Percentiles rank a stretch among this genome's conserved stretches.
These are phyloP conservation scores for Wallemia hederae DNA, from an alignment of 1,284 basidiomycete genomes.

Conservation along the genomic window DNA sequence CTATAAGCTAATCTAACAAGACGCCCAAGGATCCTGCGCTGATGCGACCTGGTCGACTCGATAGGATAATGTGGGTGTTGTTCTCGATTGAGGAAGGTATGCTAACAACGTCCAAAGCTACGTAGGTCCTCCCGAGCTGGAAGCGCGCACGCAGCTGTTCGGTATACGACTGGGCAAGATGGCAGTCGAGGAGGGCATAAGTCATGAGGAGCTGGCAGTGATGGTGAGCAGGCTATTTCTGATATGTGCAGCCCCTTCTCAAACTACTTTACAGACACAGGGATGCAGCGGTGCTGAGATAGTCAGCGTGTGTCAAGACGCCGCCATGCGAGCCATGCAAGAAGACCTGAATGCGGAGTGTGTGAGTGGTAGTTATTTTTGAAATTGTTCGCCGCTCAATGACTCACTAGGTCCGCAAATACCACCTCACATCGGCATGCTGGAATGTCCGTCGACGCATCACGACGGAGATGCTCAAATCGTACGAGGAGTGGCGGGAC, in stretches of 20 bases:
- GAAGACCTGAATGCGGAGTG: slow-evolving; percentile 42
- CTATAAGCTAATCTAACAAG: background rate
- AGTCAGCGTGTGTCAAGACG: slow-evolving; percentile 75
- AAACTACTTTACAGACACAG: slow-evolving; percentile 30
- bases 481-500: slow-evolving; percentile 32
- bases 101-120: slow-evolving; percentile 18
- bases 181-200: slow-evolving; percentile 40
- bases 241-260: background rate
- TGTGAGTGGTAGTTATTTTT: slow-evolving; percentile 22
- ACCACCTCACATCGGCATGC: slow-evolving; percentile 49
- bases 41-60: slow-evolving; percentile 82
- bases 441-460: slow-evolving; percentile 46
- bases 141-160: slow-evolving; percentile 57
- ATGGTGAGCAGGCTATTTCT: slow-evolving; percentile 25
- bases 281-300: slow-evolving; percentile 95
- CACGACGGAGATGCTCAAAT: slow-evolving; percentile 44
- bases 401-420: slow-evolving; percentile 35
- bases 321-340: slow-evolving; percentile 70
- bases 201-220: slow-evolving; percentile 36
- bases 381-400: background rate
- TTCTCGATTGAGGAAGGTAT: too few species aligned
- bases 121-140: slow-evolving; percentile 62
- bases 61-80: slow-evolving; percentile 42
- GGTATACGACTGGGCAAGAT: slow-evolving; percentile 45
- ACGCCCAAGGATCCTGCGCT: slow-evolving; percentile 52